Conservation (phyloP, 805 yeast species). For the Starmera quercuum region DNA sequence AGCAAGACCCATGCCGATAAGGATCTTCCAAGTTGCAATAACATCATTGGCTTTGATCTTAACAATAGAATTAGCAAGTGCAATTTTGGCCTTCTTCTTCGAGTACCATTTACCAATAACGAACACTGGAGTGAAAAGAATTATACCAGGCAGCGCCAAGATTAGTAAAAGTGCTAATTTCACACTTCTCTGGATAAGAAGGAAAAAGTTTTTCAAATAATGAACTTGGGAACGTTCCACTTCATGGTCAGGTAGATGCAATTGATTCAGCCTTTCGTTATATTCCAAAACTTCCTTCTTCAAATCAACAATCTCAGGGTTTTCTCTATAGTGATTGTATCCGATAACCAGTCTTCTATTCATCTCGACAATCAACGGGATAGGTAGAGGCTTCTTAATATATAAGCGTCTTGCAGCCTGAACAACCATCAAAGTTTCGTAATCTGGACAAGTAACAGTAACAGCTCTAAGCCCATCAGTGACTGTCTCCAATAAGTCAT, state of each 20-base stretch:
- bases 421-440: slow-evolving; percentile 80
- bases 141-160: slow-evolving; percentile 80
- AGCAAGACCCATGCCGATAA: slow-evolving; percentile 82
- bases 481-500: slow-evolving; percentile 59
- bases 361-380: slow-evolving; percentile 83
- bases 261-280: slow-evolving; percentile 53
- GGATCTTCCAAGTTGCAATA: slow-evolving; percentile 93
- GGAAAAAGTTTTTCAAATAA: slow-evolving; percentile 37
- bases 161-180: slow-evolving; percentile 49
- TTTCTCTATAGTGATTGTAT: slow-evolving; percentile 63
- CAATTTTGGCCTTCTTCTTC: slow-evolving; percentile 61
- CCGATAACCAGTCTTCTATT: slow-evolving; percentile 83
- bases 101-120: slow-evolving; percentile 71
- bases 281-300: slow-evolving; percentile 60
- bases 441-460: slow-evolving; percentile 83
- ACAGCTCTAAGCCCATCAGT: slow-evolving; percentile 74
- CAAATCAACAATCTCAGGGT: slow-evolving; percentile 56
- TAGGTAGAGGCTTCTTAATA: slow-evolving; percentile 64
- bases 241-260: slow-evolving; percentile 48
- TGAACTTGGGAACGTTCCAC: slow-evolving; percentile 49
- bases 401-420: slow-evolving; percentile 91
- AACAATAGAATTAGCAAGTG: slow-evolving; percentile 81
- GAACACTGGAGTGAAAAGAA: slow-evolving; percentile 85
- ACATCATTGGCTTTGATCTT: slow-evolving; percentile 91
- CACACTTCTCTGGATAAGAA: slow-evolving; percentile 49